phyloP scores from a whole-genome alignment of 1,284 basidiomycete species.

The Inonotus obliquus region DNA sequence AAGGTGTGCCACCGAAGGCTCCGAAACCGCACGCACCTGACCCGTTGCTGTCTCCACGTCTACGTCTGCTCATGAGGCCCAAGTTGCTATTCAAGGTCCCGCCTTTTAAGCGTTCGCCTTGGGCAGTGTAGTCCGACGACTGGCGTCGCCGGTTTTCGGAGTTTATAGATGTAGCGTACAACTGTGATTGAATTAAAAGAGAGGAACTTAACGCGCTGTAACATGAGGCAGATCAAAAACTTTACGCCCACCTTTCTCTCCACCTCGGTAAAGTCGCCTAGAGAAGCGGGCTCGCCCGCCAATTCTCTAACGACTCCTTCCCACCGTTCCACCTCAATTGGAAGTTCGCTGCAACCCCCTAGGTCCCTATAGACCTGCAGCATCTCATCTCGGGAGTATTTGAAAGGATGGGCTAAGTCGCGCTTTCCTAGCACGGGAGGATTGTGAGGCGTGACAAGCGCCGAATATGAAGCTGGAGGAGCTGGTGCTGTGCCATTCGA shows the following conservation, averaged over 20 bases:
- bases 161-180: slow-evolving; percentile 70
- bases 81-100: slow-evolving; percentile 65
- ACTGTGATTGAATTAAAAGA: slow-evolving; percentile 33
- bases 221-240: slow-evolving; percentile 19
- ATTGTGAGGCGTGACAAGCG: slow-evolving; percentile 59
- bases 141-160: slow-evolving; percentile 79
- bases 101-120: slow-evolving; percentile 54
- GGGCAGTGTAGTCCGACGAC: slow-evolving; percentile 62
- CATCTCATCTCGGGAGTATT: slow-evolving; percentile 84
- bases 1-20: slow-evolving; percentile 10
- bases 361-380: slow-evolving; percentile 81
- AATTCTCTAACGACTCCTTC: slow-evolving; percentile 80
- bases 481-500: slow-evolving; percentile 25
- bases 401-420: slow-evolving; percentile 72
- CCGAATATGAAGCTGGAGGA: slow-evolving; percentile 72
- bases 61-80: slow-evolving; percentile 50
- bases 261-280: slow-evolving; percentile 75
- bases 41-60: slow-evolving; percentile 58
- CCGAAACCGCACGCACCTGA: slow-evolving; percentile 20
- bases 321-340: slow-evolving; percentile 82
- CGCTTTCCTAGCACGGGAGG: slow-evolving; percentile 47
- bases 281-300: slow-evolving; percentile 65
- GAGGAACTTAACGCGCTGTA: slow-evolving; percentile 10
- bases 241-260: slow-evolving; percentile 76
- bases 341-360: slow-evolving; percentile 66